A percentile compares a stretch with the other conserved stretches of the same genome.
Conservation (phyloP, 2,329 filamentous ascomycete genomes). For the Aspergillus sp. region DNA sequence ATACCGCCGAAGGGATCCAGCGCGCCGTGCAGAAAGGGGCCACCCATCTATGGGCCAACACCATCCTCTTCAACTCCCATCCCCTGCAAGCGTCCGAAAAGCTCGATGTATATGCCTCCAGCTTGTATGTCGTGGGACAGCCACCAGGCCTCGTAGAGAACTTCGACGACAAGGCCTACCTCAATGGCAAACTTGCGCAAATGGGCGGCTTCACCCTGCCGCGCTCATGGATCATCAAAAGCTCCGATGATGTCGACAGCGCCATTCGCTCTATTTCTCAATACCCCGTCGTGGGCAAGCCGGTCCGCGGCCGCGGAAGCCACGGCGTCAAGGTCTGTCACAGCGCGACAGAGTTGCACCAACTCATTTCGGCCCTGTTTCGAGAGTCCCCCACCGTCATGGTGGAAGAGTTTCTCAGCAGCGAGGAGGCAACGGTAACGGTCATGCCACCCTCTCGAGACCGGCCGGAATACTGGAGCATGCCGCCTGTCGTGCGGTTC, state of each 20-base stretch:
- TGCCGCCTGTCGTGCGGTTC: conserved; percentile 48
- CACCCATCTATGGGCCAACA: conserved; percentile 53
- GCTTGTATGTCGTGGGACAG: conserved; percentile 46
- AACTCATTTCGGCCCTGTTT: conserved; percentile 37
- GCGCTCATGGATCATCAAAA: conserved; percentile 33
- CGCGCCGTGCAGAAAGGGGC: conserved; percentile 41
- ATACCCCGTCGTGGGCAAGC: conserved; percentile 50
- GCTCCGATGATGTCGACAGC: conserved; percentile 11
- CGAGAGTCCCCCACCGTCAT: conserved; percentile 41
- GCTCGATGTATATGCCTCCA: conserved; percentile 29
- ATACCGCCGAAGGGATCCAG: conserved; percentile 45
- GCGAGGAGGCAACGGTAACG: conserved; percentile 52
- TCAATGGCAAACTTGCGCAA: conserved; percentile 45
- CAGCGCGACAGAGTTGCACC: conserved; percentile 25
- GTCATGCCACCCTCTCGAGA: conserved; percentile 49
- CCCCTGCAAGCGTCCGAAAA: conserved; percentile 45
- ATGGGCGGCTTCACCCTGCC: conserved; percentile 42
- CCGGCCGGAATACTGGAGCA: conserved; percentile 39
- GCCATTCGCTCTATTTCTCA: conserved; percentile 13
- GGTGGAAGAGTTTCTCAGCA: conserved; percentile 49
- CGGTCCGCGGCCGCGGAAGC: conserved; percentile 50
- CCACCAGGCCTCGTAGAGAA: conserved; percentile 48
- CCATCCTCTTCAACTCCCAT: conserved; percentile 50
- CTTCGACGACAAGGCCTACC: conserved; percentile 52
- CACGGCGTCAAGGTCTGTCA: conserved; percentile 51